phyloP scores from a whole-genome alignment of 1,284 basidiomycete species.

The Fomitopsis palustris region DNA sequence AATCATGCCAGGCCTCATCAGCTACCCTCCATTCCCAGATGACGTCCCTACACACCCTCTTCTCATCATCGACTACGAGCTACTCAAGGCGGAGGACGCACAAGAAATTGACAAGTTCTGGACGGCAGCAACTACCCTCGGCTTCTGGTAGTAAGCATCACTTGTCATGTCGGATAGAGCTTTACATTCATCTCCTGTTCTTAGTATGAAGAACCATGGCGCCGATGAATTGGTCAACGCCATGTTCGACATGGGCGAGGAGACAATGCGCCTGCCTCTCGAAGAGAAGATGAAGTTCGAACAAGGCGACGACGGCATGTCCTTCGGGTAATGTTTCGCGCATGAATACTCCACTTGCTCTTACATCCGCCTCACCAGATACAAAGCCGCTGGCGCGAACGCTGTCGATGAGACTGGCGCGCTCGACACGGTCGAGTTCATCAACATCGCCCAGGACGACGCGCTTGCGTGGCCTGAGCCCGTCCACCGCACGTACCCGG shows the following conservation, averaged over 20 bases:
- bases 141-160: conserved; percentile 11
- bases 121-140: conserved; percentile 9
- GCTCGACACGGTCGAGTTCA: conserved; percentile 30
- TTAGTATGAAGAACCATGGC: conserved; percentile 34
- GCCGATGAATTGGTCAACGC: conserved; percentile 26
- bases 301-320: conserved; percentile 32
- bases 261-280: conserved; percentile 30
- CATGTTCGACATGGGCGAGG: conserved; percentile 34
- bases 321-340: conserved; percentile 29
- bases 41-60: conserved; percentile 10
- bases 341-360: background rate
- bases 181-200: background rate
- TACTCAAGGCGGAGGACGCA: conserved; percentile 4
- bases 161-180: background rate
- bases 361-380: conserved; percentile 20
- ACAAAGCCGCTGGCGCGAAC: conserved; percentile 29
- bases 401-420: conserved; percentile 32
- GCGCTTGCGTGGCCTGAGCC: conserved; percentile 22
- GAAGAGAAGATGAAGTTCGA: conserved; percentile 35
- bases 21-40: conserved; percentile 6
- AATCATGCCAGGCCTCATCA: conserved; percentile 3
- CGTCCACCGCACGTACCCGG: conserved; percentile 26
- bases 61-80: conserved; percentile 6
- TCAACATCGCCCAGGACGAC: conserved; percentile 31
- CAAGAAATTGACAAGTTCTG: conserved; percentile 6